Evolutionary conservation across 1,139 yeast genomes (phyloP), one percentile per base, ranked within the genome.

Genomic region (Saccharomycopsis hybrid): DNA sequence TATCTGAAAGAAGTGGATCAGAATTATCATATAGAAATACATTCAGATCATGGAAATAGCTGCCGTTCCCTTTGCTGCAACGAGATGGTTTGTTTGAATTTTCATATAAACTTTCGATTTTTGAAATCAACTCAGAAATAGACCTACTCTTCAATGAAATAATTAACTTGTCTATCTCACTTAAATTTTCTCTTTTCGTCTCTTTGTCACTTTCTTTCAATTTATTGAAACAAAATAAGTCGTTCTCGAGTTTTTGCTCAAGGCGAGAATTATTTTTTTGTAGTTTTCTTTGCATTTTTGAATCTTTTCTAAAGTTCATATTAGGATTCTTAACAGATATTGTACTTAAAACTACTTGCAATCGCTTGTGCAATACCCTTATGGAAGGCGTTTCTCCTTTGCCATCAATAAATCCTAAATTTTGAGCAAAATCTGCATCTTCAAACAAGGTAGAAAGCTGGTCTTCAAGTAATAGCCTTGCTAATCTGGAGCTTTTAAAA

Each of bases 1-100:
- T 46, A 25, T 46, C 39, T 3, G 53, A 42, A 27, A 43, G 31
- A 41, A 52, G 42, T 4, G 55, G 55, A 41, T 52, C 55, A 18
- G 40, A 28, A n/a, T n/a, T n/a, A n/a, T n/a, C n/a, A n/a, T n/a
- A n/a, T n/a, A n/a, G n/a, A n/a, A n/a, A n/a, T n/a, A n/a, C n/a
- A n/a, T n/a, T n/a, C n/a, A n/a, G n/a, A n/a, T n/a, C n/a, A 33
- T 42, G 42, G 7, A 29, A 37, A 30, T 33, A 41, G n/a, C 13
- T 39, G 36, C 33, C 33, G 33, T 28, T 33, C 11, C 30, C 13
- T n/a, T 31, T 5, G 5, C 4, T 27, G 2, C 31, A 8, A 32
- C 40, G 42, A 2, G 30, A 5, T 3, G 25, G 9, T 38, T 37
- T 48, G 33, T 48, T 48, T 4, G 41, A 9, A 36, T 52, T 52